A percentile compares a stretch with the other conserved stretches of the same genome.
Conservation (phyloP, 1,139 yeast species). For the Lodderomyces beijingensis region DNA sequence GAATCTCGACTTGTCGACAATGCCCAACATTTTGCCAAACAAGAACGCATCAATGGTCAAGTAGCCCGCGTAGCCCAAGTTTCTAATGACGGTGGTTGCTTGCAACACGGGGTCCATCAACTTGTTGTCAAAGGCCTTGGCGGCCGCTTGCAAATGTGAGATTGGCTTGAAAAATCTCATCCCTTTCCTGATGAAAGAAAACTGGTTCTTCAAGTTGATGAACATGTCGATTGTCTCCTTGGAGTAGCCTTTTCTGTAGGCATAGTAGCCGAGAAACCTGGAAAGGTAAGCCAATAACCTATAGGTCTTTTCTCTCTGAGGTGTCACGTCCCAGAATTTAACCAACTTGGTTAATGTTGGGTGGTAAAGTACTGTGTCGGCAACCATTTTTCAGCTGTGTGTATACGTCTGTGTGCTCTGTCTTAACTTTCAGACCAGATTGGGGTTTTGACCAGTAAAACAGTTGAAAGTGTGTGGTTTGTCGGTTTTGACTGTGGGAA, state of each 20-base stretch:
- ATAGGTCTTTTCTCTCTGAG: constrained; percentile 66
- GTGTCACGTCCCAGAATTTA: constrained; percentile 61
- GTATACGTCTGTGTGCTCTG: no score
- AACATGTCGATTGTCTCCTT: constrained; percentile 47
- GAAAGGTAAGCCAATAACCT: constrained; percentile 81
- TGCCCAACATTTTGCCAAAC: constrained; percentile 57
- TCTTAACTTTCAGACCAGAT: no score
- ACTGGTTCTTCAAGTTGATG: constrained; percentile 51
- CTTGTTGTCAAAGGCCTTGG: constrained; percentile 67
- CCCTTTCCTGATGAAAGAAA: constrained; percentile 75
- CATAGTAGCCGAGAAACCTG: constrained; percentile 64
- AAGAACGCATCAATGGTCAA: constrained; percentile 69
- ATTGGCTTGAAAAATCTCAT: constrained; percentile 84
- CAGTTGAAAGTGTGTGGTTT: no score
- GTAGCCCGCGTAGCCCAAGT: constrained; percentile 72
- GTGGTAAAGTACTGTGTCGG: constrained; percentile 65
- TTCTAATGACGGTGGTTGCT: constrained; percentile 57
- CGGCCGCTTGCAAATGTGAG: constrained; percentile 66
- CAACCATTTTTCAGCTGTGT: constrained; percentile 62
- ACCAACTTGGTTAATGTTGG: constrained; percentile 65
- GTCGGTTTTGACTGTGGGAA: no score
- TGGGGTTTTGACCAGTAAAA: no score
- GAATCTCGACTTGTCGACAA: constrained; percentile 32
- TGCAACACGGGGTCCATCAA: constrained; percentile 62
- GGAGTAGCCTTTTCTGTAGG: constrained; percentile 57